Base-by-base conservation (phyloP, 2,329 filamentous ascomycete genomes). In the Colletotrichum plurivorum region DNA sequence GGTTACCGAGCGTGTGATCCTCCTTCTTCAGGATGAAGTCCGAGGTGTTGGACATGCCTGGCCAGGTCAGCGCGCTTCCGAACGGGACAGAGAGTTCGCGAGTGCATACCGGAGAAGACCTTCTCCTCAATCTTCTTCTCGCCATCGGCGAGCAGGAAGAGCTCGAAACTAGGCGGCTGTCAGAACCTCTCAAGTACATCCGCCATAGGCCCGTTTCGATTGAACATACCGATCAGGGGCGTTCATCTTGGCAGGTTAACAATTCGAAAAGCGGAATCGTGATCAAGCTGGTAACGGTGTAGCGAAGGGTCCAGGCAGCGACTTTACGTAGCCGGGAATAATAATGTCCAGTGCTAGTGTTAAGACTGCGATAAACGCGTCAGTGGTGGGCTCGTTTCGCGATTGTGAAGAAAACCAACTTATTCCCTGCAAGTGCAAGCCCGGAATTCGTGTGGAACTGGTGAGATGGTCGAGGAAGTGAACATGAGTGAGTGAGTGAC, bases 1-100 rank as follows among this genome's bases (percentile, higher is more conserved):
- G 87, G 80, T 99, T 98, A 75, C 92, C 96, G 27, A 99, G 89
- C 1, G 95, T 98, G 83, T 98, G 95, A 76, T 99, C 96, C 81
- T 99, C 96, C 81, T 98, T 98, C 82, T 94, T 94, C 82, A 99
- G 91, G 68, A 94, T 90, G 84, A 99, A 99, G 81, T 98, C 93
- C 10, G 94, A 93, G n/a, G 93, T 94, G 79, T 97, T 97, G 22
- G 95, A 94, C 78, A 97, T 94, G 77, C 94, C 94, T 96, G 22
- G n/a, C 25, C 18, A 20, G 15, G 41, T 48, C 43, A 58, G 64
- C 25, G 8, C 9, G 25, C 6, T 22, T 15, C 18, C 54, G 13
- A 31, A 49, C 8, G 78, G 52, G 55, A 61, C 16, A 49, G 31
- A 25, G 22, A 25, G 22, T 25, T 25, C 4, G 22, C 22, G 9